Evolutionary conservation across 441 rosid genomes (phyloP).

Genomic region (Lepidium campestre): DNA sequence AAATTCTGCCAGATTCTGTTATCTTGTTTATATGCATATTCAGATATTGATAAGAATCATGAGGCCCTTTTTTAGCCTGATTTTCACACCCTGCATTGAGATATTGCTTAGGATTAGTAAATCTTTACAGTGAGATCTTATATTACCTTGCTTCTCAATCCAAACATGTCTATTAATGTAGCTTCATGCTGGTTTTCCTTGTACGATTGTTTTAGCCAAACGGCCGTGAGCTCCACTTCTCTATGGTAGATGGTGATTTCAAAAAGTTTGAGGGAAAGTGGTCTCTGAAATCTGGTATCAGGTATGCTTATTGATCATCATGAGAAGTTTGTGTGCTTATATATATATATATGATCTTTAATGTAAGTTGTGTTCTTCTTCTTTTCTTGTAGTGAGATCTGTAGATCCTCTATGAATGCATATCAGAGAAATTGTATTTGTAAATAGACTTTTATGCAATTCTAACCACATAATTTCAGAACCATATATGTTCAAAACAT

Average conservation of each 20-base stretch:
- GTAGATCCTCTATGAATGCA: not conserved
- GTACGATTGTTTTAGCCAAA: constrained; percentile 41
- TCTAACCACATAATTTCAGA: not conserved
- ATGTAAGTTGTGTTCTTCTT: not conserved
- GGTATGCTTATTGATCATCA: constrained; percentile 36
- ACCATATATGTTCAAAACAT: not conserved
- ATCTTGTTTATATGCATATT: not conserved
- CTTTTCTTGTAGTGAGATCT: not conserved
- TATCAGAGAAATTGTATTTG: not conserved
- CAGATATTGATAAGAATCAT: not conserved
- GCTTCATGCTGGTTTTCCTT: not conserved
- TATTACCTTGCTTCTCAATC: not conserved
- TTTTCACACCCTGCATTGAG: not conserved
- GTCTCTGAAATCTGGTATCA: constrained; percentile 67
- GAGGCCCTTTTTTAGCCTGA: not conserved
- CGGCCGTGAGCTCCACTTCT: constrained; percentile 72
- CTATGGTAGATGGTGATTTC: constrained; percentile 97
- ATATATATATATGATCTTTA: not conserved
- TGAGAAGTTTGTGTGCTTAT: not conserved
- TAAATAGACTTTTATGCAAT: not conserved
- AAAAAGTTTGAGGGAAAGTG: constrained; percentile 98
- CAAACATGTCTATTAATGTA: not conserved
- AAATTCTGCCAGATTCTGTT: not conserved
- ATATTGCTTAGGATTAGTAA: not conserved
- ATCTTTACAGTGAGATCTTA: not conserved